A percentile compares a stretch with the other conserved stretches of the same genome.
These are phyloP conservation scores for Aspergillus alliaceus DNA, from an alignment of 2,329 filamentous ascomycete genomes.

Conservation along the genomic window DNA sequence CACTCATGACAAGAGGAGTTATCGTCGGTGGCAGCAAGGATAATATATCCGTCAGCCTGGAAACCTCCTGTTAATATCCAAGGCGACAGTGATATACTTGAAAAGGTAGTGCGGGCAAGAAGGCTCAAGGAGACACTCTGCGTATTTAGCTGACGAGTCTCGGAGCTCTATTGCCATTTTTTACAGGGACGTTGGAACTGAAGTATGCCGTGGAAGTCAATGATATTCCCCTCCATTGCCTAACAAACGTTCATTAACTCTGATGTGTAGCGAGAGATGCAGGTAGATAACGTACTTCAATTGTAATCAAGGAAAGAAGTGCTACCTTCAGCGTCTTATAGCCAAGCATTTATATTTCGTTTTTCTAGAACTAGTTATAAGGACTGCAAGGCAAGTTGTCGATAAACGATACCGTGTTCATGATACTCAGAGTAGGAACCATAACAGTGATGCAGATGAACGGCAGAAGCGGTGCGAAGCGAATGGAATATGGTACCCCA, in stretches of 20 bases:
- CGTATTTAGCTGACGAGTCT: background rate
- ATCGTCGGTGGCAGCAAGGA: background rate
- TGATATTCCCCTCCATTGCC: background rate
- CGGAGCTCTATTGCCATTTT: background rate
- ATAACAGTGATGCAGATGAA: background rate
- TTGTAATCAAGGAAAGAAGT: background rate
- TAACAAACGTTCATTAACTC: background rate
- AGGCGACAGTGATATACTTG: background rate
- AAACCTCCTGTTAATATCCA: background rate
- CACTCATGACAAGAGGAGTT: background rate
- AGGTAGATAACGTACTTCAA: background rate
- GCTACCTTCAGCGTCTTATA: background rate
- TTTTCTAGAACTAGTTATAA: background rate
- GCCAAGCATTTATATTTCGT: background rate
- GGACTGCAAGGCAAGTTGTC: background rate
- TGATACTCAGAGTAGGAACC: background rate
- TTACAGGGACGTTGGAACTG: background rate
- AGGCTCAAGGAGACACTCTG: background rate
- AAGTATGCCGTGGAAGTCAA: background rate
- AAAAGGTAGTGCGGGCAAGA: background rate
- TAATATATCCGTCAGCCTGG: background rate
- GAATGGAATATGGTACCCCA: slow-evolving; percentile 31
- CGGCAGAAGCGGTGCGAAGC: background rate
- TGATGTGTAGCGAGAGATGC: background rate
- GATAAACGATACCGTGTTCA: background rate